A percentile compares a stretch with the other conserved stretches of the same genome.
phyloP scores from a whole-genome alignment of 306 rosid species.

The Begonia fuchsioides region DNA sequence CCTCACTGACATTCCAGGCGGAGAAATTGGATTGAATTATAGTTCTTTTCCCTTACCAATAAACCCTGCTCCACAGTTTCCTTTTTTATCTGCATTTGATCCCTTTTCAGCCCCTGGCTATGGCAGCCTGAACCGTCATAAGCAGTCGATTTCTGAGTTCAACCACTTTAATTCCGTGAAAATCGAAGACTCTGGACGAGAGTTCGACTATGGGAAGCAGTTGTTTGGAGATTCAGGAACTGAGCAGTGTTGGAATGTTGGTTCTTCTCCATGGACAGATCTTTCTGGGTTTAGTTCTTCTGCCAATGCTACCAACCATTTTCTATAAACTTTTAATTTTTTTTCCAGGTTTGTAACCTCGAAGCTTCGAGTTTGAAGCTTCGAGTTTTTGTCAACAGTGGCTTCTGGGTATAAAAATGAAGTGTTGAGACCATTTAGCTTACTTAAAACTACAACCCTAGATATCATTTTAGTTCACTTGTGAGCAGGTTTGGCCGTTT shows the following conservation, averaged over 20 bases:
- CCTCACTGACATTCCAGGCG: slow-evolving; percentile 19
- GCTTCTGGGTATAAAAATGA: no score
- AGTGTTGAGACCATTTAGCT: no score
- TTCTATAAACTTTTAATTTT: slow-evolving; percentile 7
- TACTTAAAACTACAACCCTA: no score
- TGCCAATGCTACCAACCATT: slow-evolving; percentile 31
- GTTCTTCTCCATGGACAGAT: slow-evolving; percentile 40
- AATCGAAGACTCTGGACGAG: slow-evolving; percentile 38
- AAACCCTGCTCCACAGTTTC: not conserved
- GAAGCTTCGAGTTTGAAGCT: no score
- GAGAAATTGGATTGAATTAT: slow-evolving; percentile 46
- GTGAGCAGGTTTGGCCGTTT: no score
- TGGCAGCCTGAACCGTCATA: slow-evolving; percentile 14
- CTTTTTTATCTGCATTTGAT: not conserved
- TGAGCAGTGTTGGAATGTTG: slow-evolving; percentile 41
- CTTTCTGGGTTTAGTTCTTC: slow-evolving; percentile 48
- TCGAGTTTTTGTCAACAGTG: no score
- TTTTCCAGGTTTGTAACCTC: no score
- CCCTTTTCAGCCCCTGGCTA: not conserved
- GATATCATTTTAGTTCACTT: no score
- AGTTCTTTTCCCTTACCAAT: slow-evolving; percentile 9
- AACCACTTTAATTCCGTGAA: slow-evolving; percentile 41
- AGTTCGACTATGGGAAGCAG: no score
- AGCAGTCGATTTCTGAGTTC: slow-evolving; percentile 22
- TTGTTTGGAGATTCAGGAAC: slow-evolving; percentile 23